Percentiles rank a stretch among this genome's conserved stretches.
phyloP scores from a whole-genome alignment of 495 filamentous ascomycete species.

The Tuber indicum region DNA sequence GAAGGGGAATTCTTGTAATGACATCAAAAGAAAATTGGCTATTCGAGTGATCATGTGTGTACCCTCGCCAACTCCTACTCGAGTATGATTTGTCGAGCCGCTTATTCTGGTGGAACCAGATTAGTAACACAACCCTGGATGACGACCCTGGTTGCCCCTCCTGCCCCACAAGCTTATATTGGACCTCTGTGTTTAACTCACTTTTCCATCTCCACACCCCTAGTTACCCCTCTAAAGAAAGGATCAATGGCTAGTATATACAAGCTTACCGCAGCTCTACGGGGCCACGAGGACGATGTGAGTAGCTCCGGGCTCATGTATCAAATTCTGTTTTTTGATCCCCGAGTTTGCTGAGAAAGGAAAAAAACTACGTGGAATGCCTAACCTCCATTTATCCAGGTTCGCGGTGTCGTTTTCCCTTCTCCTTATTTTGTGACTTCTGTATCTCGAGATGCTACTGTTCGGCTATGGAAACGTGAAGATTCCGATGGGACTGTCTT shows the following conservation, averaged over 20 bases:
- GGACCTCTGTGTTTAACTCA: not conserved
- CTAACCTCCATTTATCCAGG: conserved; percentile 50
- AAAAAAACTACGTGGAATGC: conserved; percentile 20
- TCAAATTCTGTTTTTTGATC: conserved; percentile 15
- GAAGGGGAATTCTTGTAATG: not conserved
- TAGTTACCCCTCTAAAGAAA: not conserved
- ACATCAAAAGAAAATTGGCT: not conserved
- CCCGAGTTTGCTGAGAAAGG: not conserved
- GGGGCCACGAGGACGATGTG: conserved; percentile 80
- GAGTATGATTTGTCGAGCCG: not conserved
- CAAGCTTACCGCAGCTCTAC: conserved; percentile 75
- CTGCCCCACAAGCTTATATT: conserved; percentile 3
- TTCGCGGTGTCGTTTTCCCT: conserved; percentile 80
- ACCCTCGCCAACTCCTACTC: not conserved
- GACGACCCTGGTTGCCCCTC: conserved; percentile 27
- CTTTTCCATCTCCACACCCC: not conserved
- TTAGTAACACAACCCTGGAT: conserved; percentile 4
- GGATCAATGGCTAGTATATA: conserved; percentile 52
- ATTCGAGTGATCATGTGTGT: not conserved
- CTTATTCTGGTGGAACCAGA: not conserved
- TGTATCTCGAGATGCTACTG: conserved; percentile 83
- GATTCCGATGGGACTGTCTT: conserved; percentile 60
- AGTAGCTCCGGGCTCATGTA: conserved; percentile 40
- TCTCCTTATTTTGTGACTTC: conserved; percentile 65
- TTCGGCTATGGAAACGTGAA: conserved; percentile 71